Base-by-base conservation (phyloP, 768 basidiomycete genomes). In the Podaxis sp. region DNA sequence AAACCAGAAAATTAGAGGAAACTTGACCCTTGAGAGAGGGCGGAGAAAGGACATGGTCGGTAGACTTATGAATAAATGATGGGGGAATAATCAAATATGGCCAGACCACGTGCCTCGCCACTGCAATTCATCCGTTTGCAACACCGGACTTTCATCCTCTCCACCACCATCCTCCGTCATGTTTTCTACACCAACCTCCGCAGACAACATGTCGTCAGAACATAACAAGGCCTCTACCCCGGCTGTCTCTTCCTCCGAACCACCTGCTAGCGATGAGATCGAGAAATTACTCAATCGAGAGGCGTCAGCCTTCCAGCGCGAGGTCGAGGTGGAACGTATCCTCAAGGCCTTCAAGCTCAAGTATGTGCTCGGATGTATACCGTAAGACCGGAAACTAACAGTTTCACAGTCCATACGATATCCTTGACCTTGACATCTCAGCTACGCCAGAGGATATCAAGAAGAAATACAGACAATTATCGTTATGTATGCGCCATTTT, bases 341-440 rank as follows among this genome's bases (percentile, higher is more conserved):
- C 78, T 99, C 54, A 90, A 88, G 68, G 89, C 96, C 0, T 99
- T 99, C 85, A 99, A 95, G 75, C 83, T 99, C 69, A 99, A 99
- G 95, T 96, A 63, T 67, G 87, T 76, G 28, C 33, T 30, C 36
- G 20, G 51, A n/a, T 40, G 15, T 41, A 11, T 4, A 17, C 8
- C 17, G 3, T 38, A 11, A n/a, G 33, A 20, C 24, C 38, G 36
- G 0, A 41, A 53, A 4, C 17, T 63, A 26, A 55, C 33, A 55
- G n/a, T 13, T 12, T n/a, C 37, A 37, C 58, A 96, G 95, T 73
- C 93, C 97, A 41, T 99, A 98, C 75, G 96, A 99, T 73, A 88
- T 96, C 62, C 79, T 99, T 66, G 89, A 93, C 77, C 80, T 99
- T 69, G 84, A 85, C 50, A 83, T 87, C 68, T 78, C 78, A 56